These are phyloP conservation scores for Paracoccidioides lutzii DNA, from an alignment of 2,329 filamentous ascomycete genomes.

Conservation along the genomic window DNA sequence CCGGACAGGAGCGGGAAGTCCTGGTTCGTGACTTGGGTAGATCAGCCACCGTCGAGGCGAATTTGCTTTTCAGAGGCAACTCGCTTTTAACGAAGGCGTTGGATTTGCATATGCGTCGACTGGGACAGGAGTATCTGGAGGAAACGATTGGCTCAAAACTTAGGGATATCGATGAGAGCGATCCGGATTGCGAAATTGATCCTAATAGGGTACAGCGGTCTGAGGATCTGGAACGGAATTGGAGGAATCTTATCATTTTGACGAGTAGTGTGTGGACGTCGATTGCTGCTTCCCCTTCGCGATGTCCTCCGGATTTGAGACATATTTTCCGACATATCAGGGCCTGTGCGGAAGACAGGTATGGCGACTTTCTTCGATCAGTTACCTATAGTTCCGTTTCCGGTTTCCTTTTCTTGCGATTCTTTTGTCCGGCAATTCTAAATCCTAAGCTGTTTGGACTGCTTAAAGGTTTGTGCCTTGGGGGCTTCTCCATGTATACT, in stretches of 20 bases:
- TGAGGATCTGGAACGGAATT: constrained; percentile 71
- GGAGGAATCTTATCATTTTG: constrained; percentile 60
- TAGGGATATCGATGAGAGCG: constrained; percentile 74
- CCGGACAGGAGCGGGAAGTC: constrained; percentile 44
- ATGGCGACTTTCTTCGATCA: constrained; percentile 79
- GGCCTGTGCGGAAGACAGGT: constrained; percentile 85
- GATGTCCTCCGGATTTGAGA: constrained; percentile 68
- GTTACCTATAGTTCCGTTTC: constrained; percentile 91
- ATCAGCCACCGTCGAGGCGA: constrained; percentile 64
- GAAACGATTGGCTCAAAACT: constrained; percentile 78
- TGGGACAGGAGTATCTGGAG: constrained; percentile 86
- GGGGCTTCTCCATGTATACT: neutral
- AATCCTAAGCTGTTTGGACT: constrained; percentile 90
- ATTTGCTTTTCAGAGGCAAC: constrained; percentile 88
- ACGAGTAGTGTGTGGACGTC: constrained; percentile 78
- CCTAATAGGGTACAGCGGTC: constrained; percentile 57
- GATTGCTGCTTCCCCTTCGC: constrained; percentile 60
- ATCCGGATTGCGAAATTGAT: constrained; percentile 90
- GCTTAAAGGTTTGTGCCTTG: constrained; percentile 44
- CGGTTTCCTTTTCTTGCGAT: constrained; percentile 84
- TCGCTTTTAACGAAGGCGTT: constrained; percentile 85
- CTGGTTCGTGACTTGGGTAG: constrained; percentile 52
- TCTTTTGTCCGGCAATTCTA: constrained; percentile 91
- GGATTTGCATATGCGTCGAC: constrained; percentile 87
- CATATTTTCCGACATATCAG: constrained; percentile 82